Base-by-base conservation (phyloP, 352 stramenopile species). In the Phytopythium aichiense region DNA sequence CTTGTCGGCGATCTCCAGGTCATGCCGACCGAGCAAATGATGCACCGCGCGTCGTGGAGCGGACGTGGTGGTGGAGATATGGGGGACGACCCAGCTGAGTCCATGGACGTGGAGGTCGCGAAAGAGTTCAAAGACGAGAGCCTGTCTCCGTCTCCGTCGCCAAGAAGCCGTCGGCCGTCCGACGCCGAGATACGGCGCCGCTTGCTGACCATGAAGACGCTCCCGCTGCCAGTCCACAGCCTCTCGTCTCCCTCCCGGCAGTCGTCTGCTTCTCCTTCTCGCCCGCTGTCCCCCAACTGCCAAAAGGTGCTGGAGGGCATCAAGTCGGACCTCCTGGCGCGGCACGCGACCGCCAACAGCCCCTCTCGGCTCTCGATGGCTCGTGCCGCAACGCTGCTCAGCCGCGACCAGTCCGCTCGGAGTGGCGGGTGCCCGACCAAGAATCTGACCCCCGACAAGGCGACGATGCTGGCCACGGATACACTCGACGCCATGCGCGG, bases 1-100 rank as follows among this genome's bases (percentile, higher is more conserved):
- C 68, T 92, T 4, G 49, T 83, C n/a, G 84, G 84, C 12, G 64
- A 70, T 11, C 73, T 92, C 0, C 69, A 72, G n/a, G 78, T 92
- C 23, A 57, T 76, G 22, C 67, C 58, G 31, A 58, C 67, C 40
- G 74, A 81, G 30, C 69, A 79, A 52, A 25, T 74, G 31, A 46
- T 53, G 20, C 56, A 54, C 23, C 46, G 46, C 23, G 46, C 5
- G 1, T 52, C 23, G 15, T 35, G 46, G 22, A 35, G 5, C 23
- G 13, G 22, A 9, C 4, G 46, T n/a, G n/a, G 51, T 48, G 45
- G 22, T 16, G 52, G 61, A 45, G 28, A 52, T 18, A 55, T 48
- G 25, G 65, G 65, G 18, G 51, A n/a, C 15, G 63, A 63, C 18
- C 31, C 58, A 18, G n/a, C 18, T 18, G 52, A 18, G 23, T 40